Evolutionary conservation across 225 moss, liverwort and hornwort species (phyloP).

Genomic region (Antitrichia curtipendula): DNA sequence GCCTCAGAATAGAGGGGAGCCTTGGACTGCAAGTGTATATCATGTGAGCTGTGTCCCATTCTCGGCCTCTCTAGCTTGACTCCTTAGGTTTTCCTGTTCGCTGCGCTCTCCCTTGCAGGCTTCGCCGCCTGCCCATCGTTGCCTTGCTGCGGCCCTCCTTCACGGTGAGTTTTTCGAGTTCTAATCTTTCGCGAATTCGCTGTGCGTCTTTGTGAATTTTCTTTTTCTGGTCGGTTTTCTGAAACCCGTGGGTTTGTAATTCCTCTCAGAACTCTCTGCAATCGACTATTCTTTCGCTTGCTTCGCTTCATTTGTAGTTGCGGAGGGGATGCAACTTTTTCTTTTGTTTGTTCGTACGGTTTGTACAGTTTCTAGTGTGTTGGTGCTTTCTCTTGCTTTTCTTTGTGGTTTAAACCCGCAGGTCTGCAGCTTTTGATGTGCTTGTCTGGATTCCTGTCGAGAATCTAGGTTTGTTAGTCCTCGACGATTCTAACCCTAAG

Average conservation of each 20-base stretch:
- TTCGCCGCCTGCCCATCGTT: background rate
- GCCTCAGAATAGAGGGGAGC: background rate
- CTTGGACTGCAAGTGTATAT: background rate
- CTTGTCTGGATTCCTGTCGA: too few relatives aligned
- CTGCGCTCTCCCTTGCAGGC: background rate
- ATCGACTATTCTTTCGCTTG: too few relatives aligned
- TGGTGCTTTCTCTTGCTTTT: too few relatives aligned
- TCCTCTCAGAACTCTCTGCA: background rate
- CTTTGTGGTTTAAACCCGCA: too few relatives aligned
- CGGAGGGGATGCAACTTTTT: background rate
- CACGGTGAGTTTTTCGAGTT: background rate
- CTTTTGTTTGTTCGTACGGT: background rate
- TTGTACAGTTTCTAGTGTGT: too few relatives aligned
- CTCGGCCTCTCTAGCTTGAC: accelerated
- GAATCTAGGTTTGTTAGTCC: too few relatives aligned
- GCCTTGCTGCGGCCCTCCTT: background rate
- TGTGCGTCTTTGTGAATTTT: background rate
- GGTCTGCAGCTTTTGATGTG: too few relatives aligned
- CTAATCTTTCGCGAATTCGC: background rate
- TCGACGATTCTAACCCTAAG: background rate
- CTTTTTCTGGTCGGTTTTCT: too few relatives aligned
- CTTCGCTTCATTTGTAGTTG: background rate
- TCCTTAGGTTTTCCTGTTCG: background rate
- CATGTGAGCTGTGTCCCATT: accelerated
- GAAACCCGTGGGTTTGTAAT: background rate